These are phyloP conservation scores for Vaccinium darrowii DNA, from an alignment of 148 eudicot species.

Conservation along the genomic window DNA sequence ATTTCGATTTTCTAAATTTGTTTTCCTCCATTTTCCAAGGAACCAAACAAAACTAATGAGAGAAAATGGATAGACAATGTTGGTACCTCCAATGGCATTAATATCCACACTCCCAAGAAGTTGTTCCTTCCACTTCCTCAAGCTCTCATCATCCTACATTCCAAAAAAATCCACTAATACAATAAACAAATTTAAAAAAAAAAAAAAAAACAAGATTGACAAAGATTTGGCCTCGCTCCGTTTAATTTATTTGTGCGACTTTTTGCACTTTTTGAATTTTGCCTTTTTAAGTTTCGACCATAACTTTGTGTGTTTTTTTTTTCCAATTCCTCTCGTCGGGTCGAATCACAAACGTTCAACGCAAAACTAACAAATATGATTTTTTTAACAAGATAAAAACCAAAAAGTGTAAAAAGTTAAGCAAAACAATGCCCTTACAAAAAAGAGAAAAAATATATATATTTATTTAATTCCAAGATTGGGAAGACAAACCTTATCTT, in stretches of 20 bases:
- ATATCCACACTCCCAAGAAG: conserved; percentile 77
- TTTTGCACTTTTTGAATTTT: too few relatives aligned
- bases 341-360: too few relatives aligned
- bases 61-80: not conserved
- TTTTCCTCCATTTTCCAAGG: not conserved
- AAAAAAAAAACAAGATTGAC: not conserved
- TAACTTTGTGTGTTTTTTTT: too few relatives aligned
- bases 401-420: too few relatives aligned
- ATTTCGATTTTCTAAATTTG: not conserved
- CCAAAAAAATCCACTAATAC: conserved; percentile 16
- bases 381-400: too few relatives aligned
- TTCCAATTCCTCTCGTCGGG: too few relatives aligned
- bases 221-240: not conserved
- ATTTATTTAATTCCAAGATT: not conserved
- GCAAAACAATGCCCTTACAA: too few relatives aligned
- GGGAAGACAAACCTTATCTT: conserved; percentile 59
- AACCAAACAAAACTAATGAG: not conserved
- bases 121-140: conserved; percentile 88
- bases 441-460: too few relatives aligned
- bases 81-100: conserved; percentile 59
- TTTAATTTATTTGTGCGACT: too few relatives aligned
- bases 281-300: too few relatives aligned
- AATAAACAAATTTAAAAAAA: not conserved
- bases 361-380: too few relatives aligned
- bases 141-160: conserved; percentile 78